These are phyloP conservation scores for Fusarium decemcellulare DNA, from an alignment of 2,329 filamentous ascomycete genomes.

Conservation along the genomic window DNA sequence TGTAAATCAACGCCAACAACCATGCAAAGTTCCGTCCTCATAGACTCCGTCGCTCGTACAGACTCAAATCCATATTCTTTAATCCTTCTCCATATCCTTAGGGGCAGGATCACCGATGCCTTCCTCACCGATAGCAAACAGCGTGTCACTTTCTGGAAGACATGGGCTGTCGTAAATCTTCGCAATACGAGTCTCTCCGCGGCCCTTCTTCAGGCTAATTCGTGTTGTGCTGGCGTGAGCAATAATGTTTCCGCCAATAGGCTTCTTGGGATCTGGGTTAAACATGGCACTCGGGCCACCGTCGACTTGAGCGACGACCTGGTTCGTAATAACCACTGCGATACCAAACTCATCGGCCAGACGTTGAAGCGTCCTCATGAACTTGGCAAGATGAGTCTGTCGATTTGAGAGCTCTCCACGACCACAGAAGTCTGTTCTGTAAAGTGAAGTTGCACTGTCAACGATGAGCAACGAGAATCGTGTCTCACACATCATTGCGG, in stretches of 20 bases:
- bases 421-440: slow-evolving; percentile 97
- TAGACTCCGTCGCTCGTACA: slow-evolving; percentile 40
- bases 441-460: slow-evolving; percentile 94
- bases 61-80: slow-evolving; percentile 32
- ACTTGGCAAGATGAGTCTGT: slow-evolving; percentile 90
- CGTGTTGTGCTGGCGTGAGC: slow-evolving; percentile 97
- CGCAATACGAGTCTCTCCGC: slow-evolving; percentile 95
- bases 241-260: slow-evolving; percentile 98
- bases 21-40: slow-evolving; percentile 45
- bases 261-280: slow-evolving; percentile 99
- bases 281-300: slow-evolving; percentile 98
- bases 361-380: slow-evolving; percentile 86
- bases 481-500: slow-evolving; percentile 99
- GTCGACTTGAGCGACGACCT: slow-evolving; percentile 98
- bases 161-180: slow-evolving; percentile 99
- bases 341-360: slow-evolving; percentile 91
- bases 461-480: slow-evolving; percentile 96
- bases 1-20: slow-evolving; percentile 50
- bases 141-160: slow-evolving; percentile 93
- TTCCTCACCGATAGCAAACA: slow-evolving; percentile 98
- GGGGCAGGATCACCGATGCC: slow-evolving; percentile 96
- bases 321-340: slow-evolving; percentile 98
- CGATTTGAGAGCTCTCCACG: slow-evolving; percentile 95
- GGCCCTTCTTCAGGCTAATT: slow-evolving; percentile 94
- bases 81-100: slow-evolving; percentile 93